These are phyloP conservation scores for Russula dissimulans DNA, from an alignment of 768 basidiomycete genomes.

Conservation along the genomic window DNA sequence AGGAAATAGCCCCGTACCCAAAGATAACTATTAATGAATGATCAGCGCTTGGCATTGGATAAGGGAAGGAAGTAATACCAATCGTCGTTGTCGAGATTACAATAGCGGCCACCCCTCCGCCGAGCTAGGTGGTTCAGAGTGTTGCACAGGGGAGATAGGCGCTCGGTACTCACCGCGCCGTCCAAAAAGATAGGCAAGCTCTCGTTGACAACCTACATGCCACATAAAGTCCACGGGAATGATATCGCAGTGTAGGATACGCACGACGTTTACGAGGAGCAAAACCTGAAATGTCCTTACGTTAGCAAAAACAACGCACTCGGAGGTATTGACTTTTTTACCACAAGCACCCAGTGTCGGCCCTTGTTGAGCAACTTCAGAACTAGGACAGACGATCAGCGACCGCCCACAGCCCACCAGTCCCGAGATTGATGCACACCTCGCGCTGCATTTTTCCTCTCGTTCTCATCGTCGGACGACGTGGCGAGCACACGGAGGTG, in stretches of 20 bases:
- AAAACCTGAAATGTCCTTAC: slow-evolving; percentile 45
- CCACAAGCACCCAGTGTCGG: slow-evolving; percentile 83
- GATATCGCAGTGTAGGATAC: slow-evolving; percentile 21
- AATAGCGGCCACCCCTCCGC: slow-evolving; percentile 68
- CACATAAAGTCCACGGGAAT: not conserved
- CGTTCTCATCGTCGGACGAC: slow-evolving; percentile 64
- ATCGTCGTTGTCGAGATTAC: slow-evolving; percentile 71
- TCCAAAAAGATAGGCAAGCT: slow-evolving; percentile 78
- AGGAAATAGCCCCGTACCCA: slow-evolving; percentile 42
- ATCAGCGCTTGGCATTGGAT: not conserved
- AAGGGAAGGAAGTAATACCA: slow-evolving; percentile 31
- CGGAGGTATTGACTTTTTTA: slow-evolving; percentile 26
- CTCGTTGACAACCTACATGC: slow-evolving; percentile 62
- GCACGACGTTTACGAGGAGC: slow-evolving; percentile 78
- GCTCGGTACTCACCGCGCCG: slow-evolving; percentile 39
- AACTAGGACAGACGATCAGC: slow-evolving; percentile 26
- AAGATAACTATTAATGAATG: slow-evolving; percentile 51
- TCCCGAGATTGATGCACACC: slow-evolving; percentile 33
- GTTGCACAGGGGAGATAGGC: not conserved
- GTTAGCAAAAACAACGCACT: slow-evolving; percentile 12
- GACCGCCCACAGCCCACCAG: not conserved
- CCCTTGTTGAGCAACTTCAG: slow-evolving; percentile 40
- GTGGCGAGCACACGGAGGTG: slow-evolving; percentile 79
- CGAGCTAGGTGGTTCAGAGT: slow-evolving; percentile 29
- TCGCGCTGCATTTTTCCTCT: slow-evolving; percentile 61